Evolutionary conservation across 495 filamentous ascomycete species (phyloP).

Genomic region (Trichoderma orchidacearum): DNA sequence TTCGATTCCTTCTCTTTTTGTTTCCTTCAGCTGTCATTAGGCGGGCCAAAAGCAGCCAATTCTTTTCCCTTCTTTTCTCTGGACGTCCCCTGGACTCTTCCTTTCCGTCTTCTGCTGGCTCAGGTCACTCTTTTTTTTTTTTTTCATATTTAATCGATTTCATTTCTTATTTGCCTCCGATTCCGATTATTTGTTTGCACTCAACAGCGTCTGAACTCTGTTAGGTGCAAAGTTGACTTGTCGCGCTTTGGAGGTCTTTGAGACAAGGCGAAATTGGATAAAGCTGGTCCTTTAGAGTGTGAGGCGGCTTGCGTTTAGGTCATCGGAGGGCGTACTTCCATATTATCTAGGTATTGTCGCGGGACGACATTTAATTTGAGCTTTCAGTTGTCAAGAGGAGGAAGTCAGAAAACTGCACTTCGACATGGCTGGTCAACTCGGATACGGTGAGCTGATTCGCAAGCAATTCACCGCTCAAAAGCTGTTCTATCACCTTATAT

Average conservation of each 20-base stretch:
- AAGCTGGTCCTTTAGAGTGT: background rate
- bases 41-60: background rate
- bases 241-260: constrained; percentile 7
- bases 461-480: constrained; percentile 53
- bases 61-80: constrained; percentile 18
- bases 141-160: constrained; percentile 17
- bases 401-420: constrained; percentile 5
- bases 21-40: background rate
- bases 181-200: background rate
- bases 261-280: constrained; percentile 6
- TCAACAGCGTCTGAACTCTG: constrained; percentile 5
- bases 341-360: constrained; percentile 24
- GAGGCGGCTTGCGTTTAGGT: background rate
- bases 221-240: background rate
- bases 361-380: constrained; percentile 31
- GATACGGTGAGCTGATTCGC: constrained; percentile 23
- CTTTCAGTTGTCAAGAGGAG: constrained; percentile 11
- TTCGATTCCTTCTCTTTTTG: background rate
- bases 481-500: constrained; percentile 69
- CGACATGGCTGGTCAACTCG: constrained; percentile 24
- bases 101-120: constrained; percentile 39
- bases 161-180: constrained; percentile 4
- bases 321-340: background rate
- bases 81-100: constrained; percentile 19
- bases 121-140: constrained; percentile 38